Evolutionary conservation across 495 filamentous ascomycete species (phyloP).

Genomic region (Staphylotrichum tortipilum): DNA sequence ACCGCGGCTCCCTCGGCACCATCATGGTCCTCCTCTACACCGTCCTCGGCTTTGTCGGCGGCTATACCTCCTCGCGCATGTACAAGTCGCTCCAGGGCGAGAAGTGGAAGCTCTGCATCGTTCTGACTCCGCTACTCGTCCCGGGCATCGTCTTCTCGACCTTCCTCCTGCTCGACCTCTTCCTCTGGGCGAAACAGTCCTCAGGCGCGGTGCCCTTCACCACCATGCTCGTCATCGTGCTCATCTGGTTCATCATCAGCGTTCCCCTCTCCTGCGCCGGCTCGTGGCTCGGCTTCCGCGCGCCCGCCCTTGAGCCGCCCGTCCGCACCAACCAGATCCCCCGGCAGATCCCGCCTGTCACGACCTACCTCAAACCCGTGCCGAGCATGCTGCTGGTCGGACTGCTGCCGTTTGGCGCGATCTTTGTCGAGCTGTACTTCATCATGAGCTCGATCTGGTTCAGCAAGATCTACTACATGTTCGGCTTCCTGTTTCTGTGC

Average conservation of each 20-base stretch:
- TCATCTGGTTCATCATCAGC: slow-evolving; percentile 95
- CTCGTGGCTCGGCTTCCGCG: slow-evolving; percentile 82
- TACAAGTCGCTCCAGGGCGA: slow-evolving; percentile 93
- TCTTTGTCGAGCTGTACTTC: slow-evolving; percentile 96
- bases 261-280: slow-evolving; percentile 84
- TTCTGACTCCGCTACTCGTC: slow-evolving; percentile 74
- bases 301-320: slow-evolving; percentile 58
- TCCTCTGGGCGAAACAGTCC: slow-evolving; percentile 83
- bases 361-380: slow-evolving; percentile 70
- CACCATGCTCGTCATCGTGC: slow-evolving; percentile 87
- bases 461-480: slow-evolving; percentile 99
- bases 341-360: slow-evolving; percentile 79
- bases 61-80: slow-evolving; percentile 77
- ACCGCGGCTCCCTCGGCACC: slow-evolving; percentile 84
- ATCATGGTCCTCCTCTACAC: slow-evolving; percentile 90
- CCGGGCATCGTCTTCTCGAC: slow-evolving; percentile 77
- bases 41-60: slow-evolving; percentile 83
- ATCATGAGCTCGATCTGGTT: slow-evolving; percentile 98
- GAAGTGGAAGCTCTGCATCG: slow-evolving; percentile 87
- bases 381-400: slow-evolving; percentile 86
- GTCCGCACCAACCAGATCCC: slow-evolving; percentile 97
- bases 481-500: slow-evolving; percentile 95
- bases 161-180: slow-evolving; percentile 94
- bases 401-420: slow-evolving; percentile 86
- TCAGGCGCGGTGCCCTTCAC: slow-evolving; percentile 93